Evolutionary conservation across 208 protist species (phyloP).

Genomic region (Phytomonas francai): DNA sequence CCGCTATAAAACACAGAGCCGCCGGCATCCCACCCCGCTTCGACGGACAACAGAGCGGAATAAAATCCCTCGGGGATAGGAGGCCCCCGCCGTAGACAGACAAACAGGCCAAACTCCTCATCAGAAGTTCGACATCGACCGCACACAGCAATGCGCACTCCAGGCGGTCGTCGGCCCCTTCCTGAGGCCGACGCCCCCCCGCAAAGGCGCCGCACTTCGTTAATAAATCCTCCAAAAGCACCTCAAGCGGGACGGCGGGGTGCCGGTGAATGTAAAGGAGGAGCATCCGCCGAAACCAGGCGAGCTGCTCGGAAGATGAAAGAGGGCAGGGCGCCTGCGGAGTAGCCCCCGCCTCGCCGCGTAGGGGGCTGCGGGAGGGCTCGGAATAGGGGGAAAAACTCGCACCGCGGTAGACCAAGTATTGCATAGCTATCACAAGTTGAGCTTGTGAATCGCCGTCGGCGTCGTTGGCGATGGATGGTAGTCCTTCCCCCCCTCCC

Average conservation of each 20-base stretch:
- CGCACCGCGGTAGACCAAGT: no score
- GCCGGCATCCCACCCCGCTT: no score
- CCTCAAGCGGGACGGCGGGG: constrained; percentile 20
- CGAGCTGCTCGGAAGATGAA: constrained; percentile 5
- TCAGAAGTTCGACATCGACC: constrained; percentile 15
- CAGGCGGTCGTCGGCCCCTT: constrained; percentile 8
- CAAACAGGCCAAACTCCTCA: no score
- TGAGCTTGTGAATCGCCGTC: no score
- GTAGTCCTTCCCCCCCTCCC: neutral
- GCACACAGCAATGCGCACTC: constrained; percentile 24
- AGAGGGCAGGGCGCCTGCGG: neutral
- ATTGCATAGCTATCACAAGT: no score
- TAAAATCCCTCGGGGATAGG: no score
- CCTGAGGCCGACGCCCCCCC: neutral
- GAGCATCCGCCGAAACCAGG: constrained; percentile 25
- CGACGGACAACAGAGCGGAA: no score
- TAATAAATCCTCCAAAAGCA: constrained; percentile 27
- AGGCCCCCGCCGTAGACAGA: no score
- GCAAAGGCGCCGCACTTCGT: constrained; percentile 5
- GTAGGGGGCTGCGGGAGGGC: neutral
- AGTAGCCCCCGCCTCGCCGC: neutral
- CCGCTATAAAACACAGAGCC: no score
- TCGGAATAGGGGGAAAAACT: no score
- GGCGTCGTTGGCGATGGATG: no score
- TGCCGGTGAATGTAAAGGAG: constrained; percentile 22